These are phyloP conservation scores for Pezicula radicicola DNA, from an alignment of 2,329 filamentous ascomycete genomes.

Conservation along the genomic window DNA sequence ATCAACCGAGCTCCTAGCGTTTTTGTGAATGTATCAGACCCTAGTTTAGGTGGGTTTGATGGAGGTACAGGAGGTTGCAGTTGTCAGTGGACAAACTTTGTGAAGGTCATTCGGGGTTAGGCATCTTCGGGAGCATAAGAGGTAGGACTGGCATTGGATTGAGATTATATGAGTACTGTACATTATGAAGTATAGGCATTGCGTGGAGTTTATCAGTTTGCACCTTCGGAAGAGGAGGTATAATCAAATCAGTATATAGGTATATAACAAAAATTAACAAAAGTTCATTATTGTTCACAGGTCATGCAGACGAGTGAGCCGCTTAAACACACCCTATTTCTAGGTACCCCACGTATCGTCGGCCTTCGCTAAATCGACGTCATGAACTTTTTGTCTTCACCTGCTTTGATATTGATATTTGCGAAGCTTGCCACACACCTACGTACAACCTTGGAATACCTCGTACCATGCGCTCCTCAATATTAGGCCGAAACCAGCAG, in stretches of 20 bases:
- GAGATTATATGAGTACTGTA: background rate
- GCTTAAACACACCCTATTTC: too few species aligned
- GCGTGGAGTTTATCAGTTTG: background rate
- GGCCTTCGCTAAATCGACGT: too few species aligned
- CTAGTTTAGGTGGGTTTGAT: slow-evolving; percentile 56
- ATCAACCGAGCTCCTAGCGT: slow-evolving; percentile 45
- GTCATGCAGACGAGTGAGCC: too few species aligned
- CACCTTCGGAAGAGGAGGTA: background rate
- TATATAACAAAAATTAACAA: too few species aligned
- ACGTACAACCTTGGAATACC: too few species aligned
- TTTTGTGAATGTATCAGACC: slow-evolving; percentile 34
- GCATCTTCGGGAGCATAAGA: background rate
- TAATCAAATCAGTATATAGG: background rate
- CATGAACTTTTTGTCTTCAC: too few species aligned
- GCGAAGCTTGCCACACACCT: too few species aligned
- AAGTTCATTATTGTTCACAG: too few species aligned
- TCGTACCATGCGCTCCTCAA: slow-evolving; percentile 9
- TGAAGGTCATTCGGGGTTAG: slow-evolving; percentile 6
- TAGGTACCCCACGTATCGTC: too few species aligned
- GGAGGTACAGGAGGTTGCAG: slow-evolving; percentile 61
- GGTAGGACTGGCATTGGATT: background rate
- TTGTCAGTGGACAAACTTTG: slow-evolving; percentile 57
- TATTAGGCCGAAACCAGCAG: slow-evolving; percentile 3
- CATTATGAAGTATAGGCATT: background rate
- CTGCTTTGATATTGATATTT: too few species aligned